Base-by-base conservation (phyloP, 441 rosid species). In the Gossypium davidsonii region DNA sequence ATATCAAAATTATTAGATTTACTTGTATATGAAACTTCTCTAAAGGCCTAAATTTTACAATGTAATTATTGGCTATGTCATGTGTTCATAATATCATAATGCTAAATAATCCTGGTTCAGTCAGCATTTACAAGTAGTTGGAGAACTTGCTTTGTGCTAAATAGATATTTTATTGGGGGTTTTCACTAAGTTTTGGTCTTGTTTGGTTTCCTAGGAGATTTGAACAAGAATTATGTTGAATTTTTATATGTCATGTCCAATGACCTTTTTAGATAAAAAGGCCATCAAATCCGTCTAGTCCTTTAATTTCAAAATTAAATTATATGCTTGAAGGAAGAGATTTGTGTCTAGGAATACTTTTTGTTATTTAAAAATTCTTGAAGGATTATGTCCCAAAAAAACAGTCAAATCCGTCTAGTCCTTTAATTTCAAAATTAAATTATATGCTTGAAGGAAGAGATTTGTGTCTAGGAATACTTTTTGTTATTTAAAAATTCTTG, bases 121-220 rank as follows among this genome's bases (percentile, higher is more conserved):
- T 65, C 34, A 12, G 55, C 55, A 3, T 65, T 44, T 44, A 65
- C 37, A 65, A 46, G 8, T 44, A 44, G 34, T 12, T 65, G 70
- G 34, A 21, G 56, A 46, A 48, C 70, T 46, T 46, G 37, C 8
- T 66, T 66, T 46, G 51, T 21, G 25, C 28, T 65, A 12, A 25
- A 48, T 67, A 25, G 15, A 3, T 25, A n/a, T 12, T n/a, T 48
- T n/a, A 7, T 6, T 49, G 28, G 71, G 23, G 58, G 23, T n/a
- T 48, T 25, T 10, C 37, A 14, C 53, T 14, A 66, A 12, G 34
- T n/a, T 49, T 49, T 67, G 58, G 44, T 49, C 59, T 15, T 26
- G 58, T 26, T 67, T 67, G 9, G 42, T 67, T 67, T 67, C 25
- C 58, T 67, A 48, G 58, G 71, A 14, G 71, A 48, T 48, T 48